Percentiles rank a stretch among this genome's conserved stretches.
These are phyloP conservation scores for Fusarium nematophilum DNA, from an alignment of 2,329 filamentous ascomycete genomes.

Conservation along the genomic window DNA sequence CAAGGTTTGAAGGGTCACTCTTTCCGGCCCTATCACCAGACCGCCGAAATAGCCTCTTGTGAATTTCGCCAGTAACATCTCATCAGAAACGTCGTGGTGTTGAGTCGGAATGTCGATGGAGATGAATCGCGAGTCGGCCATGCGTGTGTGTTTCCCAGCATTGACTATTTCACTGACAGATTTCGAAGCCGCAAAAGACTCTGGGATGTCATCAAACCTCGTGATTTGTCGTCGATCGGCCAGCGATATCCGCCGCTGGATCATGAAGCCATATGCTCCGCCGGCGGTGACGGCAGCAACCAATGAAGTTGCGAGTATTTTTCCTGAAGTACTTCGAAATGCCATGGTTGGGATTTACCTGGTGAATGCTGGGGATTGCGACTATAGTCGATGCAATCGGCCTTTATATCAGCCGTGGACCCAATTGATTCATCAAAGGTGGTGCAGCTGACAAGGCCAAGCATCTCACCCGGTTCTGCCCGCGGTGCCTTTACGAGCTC, in stretches of 20 bases:
- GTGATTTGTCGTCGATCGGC: slow-evolving; percentile 32
- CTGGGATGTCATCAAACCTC: slow-evolving; percentile 24
- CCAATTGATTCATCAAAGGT: neutral
- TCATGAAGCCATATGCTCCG: slow-evolving; percentile 29
- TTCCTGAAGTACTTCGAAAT: slow-evolving; percentile 22
- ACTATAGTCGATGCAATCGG: no score
- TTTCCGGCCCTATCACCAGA: slow-evolving; percentile 43
- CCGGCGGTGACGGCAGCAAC: slow-evolving; percentile 18
- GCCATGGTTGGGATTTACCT: slow-evolving; percentile 26
- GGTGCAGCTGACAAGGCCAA: slow-evolving; percentile 9
- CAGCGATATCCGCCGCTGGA: slow-evolving; percentile 21
- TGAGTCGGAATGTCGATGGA: slow-evolving; percentile 34
- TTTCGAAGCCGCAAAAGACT: slow-evolving; percentile 39
- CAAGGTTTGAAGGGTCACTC: slow-evolving; percentile 24
- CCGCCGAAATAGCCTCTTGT: slow-evolving; percentile 47
- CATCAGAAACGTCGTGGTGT: slow-evolving; percentile 35
- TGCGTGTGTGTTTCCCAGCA: slow-evolving; percentile 22
- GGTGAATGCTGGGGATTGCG: no score
- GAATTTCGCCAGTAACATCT: slow-evolving; percentile 44
- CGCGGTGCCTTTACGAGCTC: slow-evolving; percentile 1
- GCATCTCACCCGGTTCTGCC: slow-evolving; percentile 20
- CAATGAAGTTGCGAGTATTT: slow-evolving; percentile 27
- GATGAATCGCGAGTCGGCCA: slow-evolving; percentile 41
- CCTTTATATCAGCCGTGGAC: no score
- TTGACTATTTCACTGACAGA: slow-evolving; percentile 44